A percentile compares a stretch with the other conserved stretches of the same genome.
Conservation (phyloP, 208 protist species). For the Naegleria gruberi region DNA sequence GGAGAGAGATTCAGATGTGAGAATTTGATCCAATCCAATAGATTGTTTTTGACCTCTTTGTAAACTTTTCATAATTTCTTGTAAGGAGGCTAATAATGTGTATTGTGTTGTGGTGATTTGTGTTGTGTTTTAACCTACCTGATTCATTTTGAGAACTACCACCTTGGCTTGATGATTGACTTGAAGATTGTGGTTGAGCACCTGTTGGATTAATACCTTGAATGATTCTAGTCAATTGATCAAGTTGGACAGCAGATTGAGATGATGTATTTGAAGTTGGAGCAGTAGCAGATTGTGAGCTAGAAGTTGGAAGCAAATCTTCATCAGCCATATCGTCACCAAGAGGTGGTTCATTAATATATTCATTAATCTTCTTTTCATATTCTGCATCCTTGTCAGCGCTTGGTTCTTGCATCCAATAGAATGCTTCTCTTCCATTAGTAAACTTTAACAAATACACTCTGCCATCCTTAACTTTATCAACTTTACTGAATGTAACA, state of each 20-base stretch:
- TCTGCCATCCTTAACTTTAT: constrained; percentile 7
- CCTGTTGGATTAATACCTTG: neutral
- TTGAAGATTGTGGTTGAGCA: neutral
- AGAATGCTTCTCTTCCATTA: neutral
- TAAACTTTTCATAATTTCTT: neutral
- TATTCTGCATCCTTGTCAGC: constrained; percentile 14
- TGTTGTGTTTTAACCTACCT: neutral
- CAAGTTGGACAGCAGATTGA: neutral
- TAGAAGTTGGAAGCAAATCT: neutral
- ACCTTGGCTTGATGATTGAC: neutral
- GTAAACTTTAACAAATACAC: constrained; percentile 21
- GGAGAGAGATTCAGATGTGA: neutral
- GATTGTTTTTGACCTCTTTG: neutral
- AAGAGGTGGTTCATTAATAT: neutral
- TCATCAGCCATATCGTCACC: neutral
- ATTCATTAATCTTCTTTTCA: neutral
- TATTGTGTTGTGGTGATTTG: neutral
- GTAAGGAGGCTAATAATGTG: neutral
- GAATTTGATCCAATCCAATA: neutral
- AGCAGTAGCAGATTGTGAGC: neutral
- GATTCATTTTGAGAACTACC: neutral
- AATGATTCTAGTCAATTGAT: constrained; percentile 15
- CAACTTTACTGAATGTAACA: neutral
- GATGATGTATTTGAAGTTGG: neutral
- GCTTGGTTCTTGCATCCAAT: constrained; percentile 25